Conservation (phyloP, 768 basidiomycete species). For the Russula emetica region DNA sequence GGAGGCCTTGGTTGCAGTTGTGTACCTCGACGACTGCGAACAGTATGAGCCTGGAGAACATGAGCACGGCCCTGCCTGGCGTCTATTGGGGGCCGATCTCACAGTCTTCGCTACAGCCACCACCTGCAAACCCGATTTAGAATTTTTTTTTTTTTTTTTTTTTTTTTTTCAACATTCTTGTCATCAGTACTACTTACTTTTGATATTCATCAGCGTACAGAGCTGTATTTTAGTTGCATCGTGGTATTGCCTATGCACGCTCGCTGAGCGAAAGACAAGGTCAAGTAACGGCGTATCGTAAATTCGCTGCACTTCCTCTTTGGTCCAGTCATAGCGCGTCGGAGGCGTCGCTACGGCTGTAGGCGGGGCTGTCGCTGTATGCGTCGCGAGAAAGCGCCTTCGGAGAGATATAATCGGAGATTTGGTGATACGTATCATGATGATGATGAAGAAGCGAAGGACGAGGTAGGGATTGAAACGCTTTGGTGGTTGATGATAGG, state of each 20-base stretch:
- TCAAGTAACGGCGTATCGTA: conserved; percentile 86
- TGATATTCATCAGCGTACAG: conserved; percentile 98
- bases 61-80: conserved; percentile 19
- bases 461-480: neutral
- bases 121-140: conserved; percentile 49
- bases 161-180: conserved; percentile 30
- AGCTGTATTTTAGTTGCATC: conserved; percentile 90
- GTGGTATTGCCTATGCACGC: conserved; percentile 80
- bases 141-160: conserved; percentile 21
- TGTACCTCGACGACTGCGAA: conserved; percentile 93
- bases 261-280: conserved; percentile 80
- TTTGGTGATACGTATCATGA: conserved; percentile 41
- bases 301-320: conserved; percentile 75
- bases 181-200: conserved; percentile 59
- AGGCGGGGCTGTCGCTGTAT: conserved; percentile 38
- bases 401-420: conserved; percentile 30
- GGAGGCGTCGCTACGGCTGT: conserved; percentile 28
- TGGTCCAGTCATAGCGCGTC: conserved; percentile 65
- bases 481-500: neutral
- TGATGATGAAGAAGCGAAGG: conserved; percentile 32
- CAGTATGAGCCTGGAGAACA: conserved; percentile 81
- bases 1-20: conserved; percentile 84
- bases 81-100: conserved; percentile 13
- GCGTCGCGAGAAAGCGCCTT: conserved; percentile 58
- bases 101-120: conserved; percentile 94